phyloP scores from a whole-genome alignment of 78 protist species.

The Neovahlkampfia damariscottae region DNA sequence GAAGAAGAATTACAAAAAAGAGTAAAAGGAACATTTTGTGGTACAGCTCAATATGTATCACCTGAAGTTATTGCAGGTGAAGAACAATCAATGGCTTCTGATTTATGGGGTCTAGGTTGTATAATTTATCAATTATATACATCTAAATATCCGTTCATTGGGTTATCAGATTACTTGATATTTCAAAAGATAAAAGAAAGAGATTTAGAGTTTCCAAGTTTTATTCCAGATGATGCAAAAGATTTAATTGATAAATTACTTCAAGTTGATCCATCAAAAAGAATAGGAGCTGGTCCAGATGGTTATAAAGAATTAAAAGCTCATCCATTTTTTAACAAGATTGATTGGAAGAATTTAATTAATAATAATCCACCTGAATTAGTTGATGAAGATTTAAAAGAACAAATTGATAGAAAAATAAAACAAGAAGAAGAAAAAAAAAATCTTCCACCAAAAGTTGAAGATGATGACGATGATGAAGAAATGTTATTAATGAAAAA shows the following conservation, averaged over 20 bases:
- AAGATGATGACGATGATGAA: background rate
- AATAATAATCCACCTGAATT: conserved; percentile 30
- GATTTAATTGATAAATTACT: conserved; percentile 45
- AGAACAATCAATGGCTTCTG: conserved; percentile 26
- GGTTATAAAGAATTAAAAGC: conserved; percentile 28
- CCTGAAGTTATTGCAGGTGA: conserved; percentile 64
- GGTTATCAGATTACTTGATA: conserved; percentile 47
- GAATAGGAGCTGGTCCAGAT: conserved; percentile 14
- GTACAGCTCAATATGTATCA: conserved; percentile 80
- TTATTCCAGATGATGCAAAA: conserved; percentile 38
- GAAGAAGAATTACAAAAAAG: background rate
- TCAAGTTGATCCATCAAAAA: conserved; percentile 20
- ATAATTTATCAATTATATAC: conserved; percentile 63
- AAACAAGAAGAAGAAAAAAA: background rate
- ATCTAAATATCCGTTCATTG: conserved; percentile 38
- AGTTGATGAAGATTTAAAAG: background rate
- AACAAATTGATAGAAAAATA: background rate
- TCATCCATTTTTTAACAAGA: conserved; percentile 49
- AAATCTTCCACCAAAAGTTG: background rate
- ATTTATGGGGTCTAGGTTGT: conserved; percentile 82
- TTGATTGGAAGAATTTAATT: conserved; percentile 28
- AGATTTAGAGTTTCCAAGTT: conserved; percentile 38
- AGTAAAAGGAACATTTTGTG: conserved; percentile 47
- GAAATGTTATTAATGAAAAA: background rate
- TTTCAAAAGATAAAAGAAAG: conserved; percentile 42